A percentile compares a stretch with the other conserved stretches of the same genome.
Evolutionary conservation across 2,329 filamentous ascomycete species (phyloP).

Genomic region (Cladophialophora psammophila): DNA sequence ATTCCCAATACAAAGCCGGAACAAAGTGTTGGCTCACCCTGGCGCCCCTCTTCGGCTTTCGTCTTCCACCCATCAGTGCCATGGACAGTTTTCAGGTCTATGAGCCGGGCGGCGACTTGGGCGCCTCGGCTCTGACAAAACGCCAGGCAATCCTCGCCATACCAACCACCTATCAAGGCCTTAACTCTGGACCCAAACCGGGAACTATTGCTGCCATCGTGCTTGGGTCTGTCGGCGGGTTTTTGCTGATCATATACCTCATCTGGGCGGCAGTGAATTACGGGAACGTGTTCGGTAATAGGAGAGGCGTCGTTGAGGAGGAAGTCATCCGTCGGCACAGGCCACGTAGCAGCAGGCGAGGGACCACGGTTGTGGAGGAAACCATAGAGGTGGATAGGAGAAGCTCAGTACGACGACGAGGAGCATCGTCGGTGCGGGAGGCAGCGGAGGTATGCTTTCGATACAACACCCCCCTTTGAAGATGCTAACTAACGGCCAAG

Average conservation of each 20-base stretch:
- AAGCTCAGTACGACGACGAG: constrained; percentile 1
- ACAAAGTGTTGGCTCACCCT: background rate
- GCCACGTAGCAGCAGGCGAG: constrained; percentile 4
- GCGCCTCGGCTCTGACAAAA: constrained; percentile 23
- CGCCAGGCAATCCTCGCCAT: constrained; percentile 55
- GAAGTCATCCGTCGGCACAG: constrained; percentile 11
- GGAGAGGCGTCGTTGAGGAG: constrained; percentile 1
- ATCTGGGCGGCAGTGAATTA: constrained; percentile 40
- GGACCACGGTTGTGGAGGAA: constrained; percentile 4
- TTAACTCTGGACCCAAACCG: constrained; percentile 59
- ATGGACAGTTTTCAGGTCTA: constrained; percentile 24
- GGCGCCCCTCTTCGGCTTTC: constrained; percentile 1
- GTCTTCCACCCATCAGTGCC: background rate
- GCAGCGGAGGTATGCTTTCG: background rate
- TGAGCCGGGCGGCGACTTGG: background rate
- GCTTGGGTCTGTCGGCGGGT: constrained; percentile 56
- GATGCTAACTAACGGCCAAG: background rate
- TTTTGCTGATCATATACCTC: constrained; percentile 61
- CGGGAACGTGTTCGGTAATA: constrained; percentile 5
- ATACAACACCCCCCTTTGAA: background rate
- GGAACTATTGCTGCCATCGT: constrained; percentile 56
- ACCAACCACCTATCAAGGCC: constrained; percentile 65
- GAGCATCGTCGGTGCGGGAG: background rate
- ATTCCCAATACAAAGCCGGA: background rate
- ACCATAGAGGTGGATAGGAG: constrained; percentile 2